Evolutionary conservation across 805 yeast genomes (phyloP).

Genomic region (Spathaspora passalidarum): DNA sequence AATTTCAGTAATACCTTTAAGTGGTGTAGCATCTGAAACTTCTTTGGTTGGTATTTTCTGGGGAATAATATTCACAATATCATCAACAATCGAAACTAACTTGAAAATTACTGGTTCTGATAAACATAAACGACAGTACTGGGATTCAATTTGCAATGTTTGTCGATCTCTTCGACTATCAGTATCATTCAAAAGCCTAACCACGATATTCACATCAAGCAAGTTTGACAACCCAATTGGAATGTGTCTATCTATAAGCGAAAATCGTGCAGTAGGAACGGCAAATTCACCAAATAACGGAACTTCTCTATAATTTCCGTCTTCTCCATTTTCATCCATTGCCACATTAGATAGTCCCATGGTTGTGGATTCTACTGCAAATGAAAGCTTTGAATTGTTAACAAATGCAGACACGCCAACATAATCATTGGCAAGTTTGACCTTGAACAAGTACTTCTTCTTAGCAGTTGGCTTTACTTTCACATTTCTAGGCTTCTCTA

Average conservation of each 20-base stretch:
- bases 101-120: constrained; percentile 49
- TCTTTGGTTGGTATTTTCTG: not conserved
- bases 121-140: constrained; percentile 55
- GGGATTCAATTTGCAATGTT: constrained; percentile 56
- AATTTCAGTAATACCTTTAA: not conserved
- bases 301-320: constrained; percentile 13
- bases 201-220: constrained; percentile 43
- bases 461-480: not conserved
- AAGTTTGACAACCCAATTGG: constrained; percentile 40
- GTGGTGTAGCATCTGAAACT: not conserved
- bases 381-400: constrained; percentile 28
- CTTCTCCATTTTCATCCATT: not conserved
- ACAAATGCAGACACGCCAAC: constrained; percentile 32
- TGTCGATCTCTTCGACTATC: constrained; percentile 26
- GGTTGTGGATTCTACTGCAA: constrained; percentile 32
- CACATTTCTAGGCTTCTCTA: not conserved
- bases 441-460: constrained; percentile 18
- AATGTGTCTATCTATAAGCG: constrained; percentile 36
- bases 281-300: constrained; percentile 37
- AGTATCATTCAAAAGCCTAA: constrained; percentile 40
- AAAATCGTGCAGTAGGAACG: constrained; percentile 42
- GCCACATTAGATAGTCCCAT: constrained; percentile 23
- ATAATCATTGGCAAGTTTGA: constrained; percentile 29
- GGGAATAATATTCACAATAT: constrained; percentile 9
- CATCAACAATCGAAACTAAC: constrained; percentile 32